phyloP scores from a whole-genome alignment of 441 rosid genomes.

The Populus hybrid region DNA sequence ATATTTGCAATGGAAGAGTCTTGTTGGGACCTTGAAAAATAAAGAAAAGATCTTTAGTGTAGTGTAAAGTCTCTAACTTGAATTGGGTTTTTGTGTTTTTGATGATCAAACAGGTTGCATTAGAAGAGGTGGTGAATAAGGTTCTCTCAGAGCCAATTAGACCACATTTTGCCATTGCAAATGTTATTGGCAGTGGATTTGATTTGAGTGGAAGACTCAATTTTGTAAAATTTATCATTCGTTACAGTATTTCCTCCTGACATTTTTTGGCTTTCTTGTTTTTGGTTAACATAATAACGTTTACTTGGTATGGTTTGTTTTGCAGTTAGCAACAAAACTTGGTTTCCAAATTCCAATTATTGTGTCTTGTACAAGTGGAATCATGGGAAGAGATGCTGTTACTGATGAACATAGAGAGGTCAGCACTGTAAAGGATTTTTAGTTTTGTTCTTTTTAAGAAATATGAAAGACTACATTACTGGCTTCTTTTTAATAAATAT shows the following conservation, averaged over 20 bases:
- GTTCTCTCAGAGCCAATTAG: conserved; percentile 71
- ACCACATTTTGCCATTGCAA: conserved; percentile 75
- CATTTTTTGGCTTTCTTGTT: not conserved
- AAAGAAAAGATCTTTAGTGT: not conserved
- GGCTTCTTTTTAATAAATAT: not conserved
- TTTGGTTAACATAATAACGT: not conserved
- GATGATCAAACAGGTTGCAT: conserved; percentile 36
- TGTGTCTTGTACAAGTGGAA: conserved; percentile 46
- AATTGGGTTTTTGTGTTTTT: not conserved
- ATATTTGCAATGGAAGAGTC: not conserved
- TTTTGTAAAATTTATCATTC: conserved; percentile 33
- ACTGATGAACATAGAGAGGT: conserved; percentile 64
- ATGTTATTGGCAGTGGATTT: conserved; percentile 30
- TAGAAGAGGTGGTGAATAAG: conserved; percentile 58
- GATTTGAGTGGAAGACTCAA: conserved; percentile 25
- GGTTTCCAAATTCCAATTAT: conserved; percentile 60
- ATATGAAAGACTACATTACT: not conserved
- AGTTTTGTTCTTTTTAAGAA: not conserved
- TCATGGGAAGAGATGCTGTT: conserved; percentile 62
- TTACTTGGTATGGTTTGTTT: not conserved
- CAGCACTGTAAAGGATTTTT: not conserved
- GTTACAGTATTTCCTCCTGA: not conserved
- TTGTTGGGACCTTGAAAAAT: not conserved
- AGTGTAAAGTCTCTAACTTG: not conserved
- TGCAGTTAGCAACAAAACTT: conserved; percentile 49